Conservation (phyloP, 495 filamentous ascomycete species). For the Lasiosphaeris hirsuta region DNA sequence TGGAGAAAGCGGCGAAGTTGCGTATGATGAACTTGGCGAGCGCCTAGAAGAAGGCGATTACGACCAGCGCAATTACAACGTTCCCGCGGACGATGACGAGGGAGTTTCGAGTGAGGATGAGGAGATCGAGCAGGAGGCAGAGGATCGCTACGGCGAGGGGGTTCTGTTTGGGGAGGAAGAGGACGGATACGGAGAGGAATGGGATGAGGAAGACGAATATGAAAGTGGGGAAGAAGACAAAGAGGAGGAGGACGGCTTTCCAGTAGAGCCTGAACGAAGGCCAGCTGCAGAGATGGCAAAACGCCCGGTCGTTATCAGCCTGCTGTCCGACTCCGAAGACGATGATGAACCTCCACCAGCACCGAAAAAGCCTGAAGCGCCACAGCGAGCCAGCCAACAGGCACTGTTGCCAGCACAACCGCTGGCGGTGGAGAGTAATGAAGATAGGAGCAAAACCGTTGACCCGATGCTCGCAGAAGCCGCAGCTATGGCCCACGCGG, state of each 20-base stretch:
- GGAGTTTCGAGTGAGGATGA: constrained; percentile 37
- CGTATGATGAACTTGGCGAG: constrained; percentile 26
- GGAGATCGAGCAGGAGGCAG: constrained; percentile 35
- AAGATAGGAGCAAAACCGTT: not conserved
- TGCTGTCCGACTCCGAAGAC: constrained; percentile 40
- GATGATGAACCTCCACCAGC: constrained; percentile 20
- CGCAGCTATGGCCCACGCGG: not conserved
- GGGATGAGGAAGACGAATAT: constrained; percentile 19
- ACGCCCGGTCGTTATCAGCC: constrained; percentile 32
- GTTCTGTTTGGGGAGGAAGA: constrained; percentile 34
- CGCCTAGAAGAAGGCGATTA: constrained; percentile 31
- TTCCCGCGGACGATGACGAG: constrained; percentile 31
- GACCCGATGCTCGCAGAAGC: not conserved
- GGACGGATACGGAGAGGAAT: constrained; percentile 19
- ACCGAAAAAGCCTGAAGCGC: constrained; percentile 5
- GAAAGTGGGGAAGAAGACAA: constrained; percentile 29
- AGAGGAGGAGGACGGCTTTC: constrained; percentile 14
- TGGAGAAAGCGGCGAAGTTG: constrained; percentile 18
- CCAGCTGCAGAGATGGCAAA: constrained; percentile 1
- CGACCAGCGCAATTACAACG: constrained; percentile 27
- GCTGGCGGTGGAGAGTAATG: not conserved
- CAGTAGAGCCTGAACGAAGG: constrained; percentile 3
- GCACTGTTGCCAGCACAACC: not conserved
- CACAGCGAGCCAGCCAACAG: not conserved
- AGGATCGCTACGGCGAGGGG: constrained; percentile 36